Evolutionary conservation across 2,329 filamentous ascomycete genomes (phyloP), one percentile per base, ranked within the genome.

Genomic region (Xylariaceae sp.): DNA sequence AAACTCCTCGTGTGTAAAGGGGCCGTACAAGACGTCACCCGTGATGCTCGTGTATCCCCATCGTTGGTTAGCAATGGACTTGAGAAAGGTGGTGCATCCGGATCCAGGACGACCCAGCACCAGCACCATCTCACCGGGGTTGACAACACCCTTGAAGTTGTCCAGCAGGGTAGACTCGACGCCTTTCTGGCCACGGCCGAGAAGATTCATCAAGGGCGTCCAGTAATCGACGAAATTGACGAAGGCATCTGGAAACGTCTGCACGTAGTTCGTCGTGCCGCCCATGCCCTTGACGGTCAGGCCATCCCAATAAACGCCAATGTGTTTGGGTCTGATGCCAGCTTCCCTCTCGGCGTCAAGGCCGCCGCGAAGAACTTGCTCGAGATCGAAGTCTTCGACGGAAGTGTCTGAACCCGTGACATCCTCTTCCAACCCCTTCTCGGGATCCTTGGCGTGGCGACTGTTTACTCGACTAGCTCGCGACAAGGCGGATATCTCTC

Each of bases 61-160:
- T 3, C 82, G 80, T 70, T 88, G 85, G 69, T 89, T 89, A 13
- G 85, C 80, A 59, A 89, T 87, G 0, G 82, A 78, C 72, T 87
- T 88, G 57, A 89, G 78, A 65, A 89, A 88, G 0, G 86, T 87
- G 1, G 86, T 87, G 70, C 87, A 89, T 30, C 87, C 87, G 0
- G 83, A 86, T 0, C 90, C 90, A 0, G 90, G 90, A 62, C 86
- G 83, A 18, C 90, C 90, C 5, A 95, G 78, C 0, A 95, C 90
- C 1, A 95, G 78, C 0, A 93, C 82, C 91, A 96, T 96, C 77
- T 96, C 92, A 0, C 92, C 92, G 0, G 90, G 89, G 64, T 87
- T 86, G 58, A 85, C 84, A 1, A 89, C 80, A 37, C 88, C 88
- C 55, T 79, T 80, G 75, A 92, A 94, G 64, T 83, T 78, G 62